phyloP scores from a whole-genome alignment of 2,329 filamentous ascomycete species.

The Paecilomyces fulvus region DNA sequence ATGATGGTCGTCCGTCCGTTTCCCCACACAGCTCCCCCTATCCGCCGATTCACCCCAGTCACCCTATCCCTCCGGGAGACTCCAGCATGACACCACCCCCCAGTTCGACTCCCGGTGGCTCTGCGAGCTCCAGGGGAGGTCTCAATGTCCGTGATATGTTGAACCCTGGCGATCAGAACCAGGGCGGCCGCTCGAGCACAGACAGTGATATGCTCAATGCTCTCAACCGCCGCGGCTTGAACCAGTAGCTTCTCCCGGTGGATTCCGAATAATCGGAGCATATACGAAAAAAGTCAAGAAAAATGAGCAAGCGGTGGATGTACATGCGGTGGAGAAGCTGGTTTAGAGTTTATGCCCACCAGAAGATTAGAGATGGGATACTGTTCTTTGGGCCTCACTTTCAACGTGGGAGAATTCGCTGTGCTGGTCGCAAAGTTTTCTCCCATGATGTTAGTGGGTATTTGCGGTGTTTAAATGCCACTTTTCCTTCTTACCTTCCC shows the following conservation, averaged over 20 bases:
- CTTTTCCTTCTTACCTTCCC: slow-evolving; percentile 1
- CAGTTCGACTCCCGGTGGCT: slow-evolving; percentile 24
- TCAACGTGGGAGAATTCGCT: slow-evolving; percentile 3
- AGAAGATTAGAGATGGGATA: not conserved
- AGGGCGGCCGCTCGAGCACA: slow-evolving; percentile 34
- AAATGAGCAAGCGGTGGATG: not conserved
- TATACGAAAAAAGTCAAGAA: not conserved
- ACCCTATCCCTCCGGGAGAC: slow-evolving; percentile 20
- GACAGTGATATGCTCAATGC: slow-evolving; percentile 45
- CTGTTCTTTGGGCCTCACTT: not conserved
- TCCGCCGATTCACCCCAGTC: slow-evolving; percentile 26
- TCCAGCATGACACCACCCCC: slow-evolving; percentile 32
- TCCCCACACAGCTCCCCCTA: slow-evolving; percentile 37
- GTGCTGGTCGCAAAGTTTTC: slow-evolving; percentile 8
- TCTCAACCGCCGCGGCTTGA: slow-evolving; percentile 33
- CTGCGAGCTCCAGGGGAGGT: slow-evolving; percentile 29
- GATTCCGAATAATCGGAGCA: not conserved
- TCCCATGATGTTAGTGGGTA: slow-evolving; percentile 1
- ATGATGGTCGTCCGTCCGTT: slow-evolving; percentile 32
- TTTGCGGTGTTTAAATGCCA: not conserved
- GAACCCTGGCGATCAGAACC: slow-evolving; percentile 28
- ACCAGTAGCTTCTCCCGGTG: slow-evolving; percentile 14
- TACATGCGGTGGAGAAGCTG: not conserved
- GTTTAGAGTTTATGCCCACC: not conserved
- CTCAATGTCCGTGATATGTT: slow-evolving; percentile 43